Percentiles rank a stretch among this genome's conserved stretches.
These are phyloP conservation scores for Alternaria hordeiaustralica DNA, from an alignment of 2,329 filamentous ascomycete genomes.

Conservation along the genomic window DNA sequence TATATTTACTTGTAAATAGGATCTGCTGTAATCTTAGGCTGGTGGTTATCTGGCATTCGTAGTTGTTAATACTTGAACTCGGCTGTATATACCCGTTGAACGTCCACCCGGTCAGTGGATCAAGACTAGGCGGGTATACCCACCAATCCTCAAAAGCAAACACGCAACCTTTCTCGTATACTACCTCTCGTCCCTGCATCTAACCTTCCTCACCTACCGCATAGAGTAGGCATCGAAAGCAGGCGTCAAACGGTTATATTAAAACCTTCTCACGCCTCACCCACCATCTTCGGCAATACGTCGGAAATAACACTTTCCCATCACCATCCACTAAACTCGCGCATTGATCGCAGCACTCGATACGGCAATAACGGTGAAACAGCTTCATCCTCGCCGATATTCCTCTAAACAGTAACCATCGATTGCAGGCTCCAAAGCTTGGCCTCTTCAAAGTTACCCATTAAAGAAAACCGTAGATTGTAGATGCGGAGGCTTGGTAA, in stretches of 20 bases:
- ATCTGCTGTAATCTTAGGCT: not conserved
- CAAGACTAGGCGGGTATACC: constrained; percentile 12
- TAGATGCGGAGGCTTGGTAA: constrained; percentile 11
- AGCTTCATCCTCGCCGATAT: not conserved
- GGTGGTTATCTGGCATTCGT: not conserved
- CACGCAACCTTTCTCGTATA: constrained; percentile 12
- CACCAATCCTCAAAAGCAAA: constrained; percentile 19
- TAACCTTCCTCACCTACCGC: not conserved
- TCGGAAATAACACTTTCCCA: constrained; percentile 4
- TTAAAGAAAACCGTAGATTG: constrained; percentile 4
- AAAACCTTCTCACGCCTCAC: constrained; percentile 1
- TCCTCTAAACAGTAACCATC: constrained; percentile 9
- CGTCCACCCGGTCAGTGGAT: not conserved
- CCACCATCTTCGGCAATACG: not conserved
- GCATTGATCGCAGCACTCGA: not conserved
- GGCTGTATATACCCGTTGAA: not conserved
- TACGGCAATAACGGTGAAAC: not conserved
- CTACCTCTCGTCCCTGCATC: not conserved
- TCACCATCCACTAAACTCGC: not conserved
- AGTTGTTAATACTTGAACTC: not conserved
- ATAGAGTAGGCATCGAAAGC: constrained; percentile 17
- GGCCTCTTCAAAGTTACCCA: constrained; percentile 2
- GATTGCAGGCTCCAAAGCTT: constrained; percentile 11
- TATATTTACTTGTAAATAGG: not conserved
- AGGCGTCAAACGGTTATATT: constrained; percentile 17